Base-by-base conservation (phyloP, 2,329 filamentous ascomycete species). In the Aspergillus brasiliensis region DNA sequence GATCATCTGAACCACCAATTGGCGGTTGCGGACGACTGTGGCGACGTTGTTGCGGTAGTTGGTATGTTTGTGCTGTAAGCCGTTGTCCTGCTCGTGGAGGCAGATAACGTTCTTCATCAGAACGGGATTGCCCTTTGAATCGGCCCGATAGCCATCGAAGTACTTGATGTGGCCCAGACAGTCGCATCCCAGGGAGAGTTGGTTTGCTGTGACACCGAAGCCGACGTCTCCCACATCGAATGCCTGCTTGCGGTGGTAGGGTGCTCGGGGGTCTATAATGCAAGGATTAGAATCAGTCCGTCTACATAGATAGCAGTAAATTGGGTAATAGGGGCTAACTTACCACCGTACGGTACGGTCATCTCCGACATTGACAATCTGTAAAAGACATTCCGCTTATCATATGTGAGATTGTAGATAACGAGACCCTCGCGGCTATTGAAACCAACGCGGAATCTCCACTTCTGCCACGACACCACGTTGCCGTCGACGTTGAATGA, bases 111-210 rank as follows among this genome's bases (percentile, higher is more conserved):
- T 90, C 7, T 87, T 81, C 74, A 89, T 85, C 1, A 80, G 76
- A 2, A 85, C 69, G 0, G 84, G 81, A 5, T 81, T 78, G 27
- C 88, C 88, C 58, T 86, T 84, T 65, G 84, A 81, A 62, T 88
- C 83, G 5, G 81, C 81, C 1, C 88, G 76, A 21, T 85, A 81
- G 1, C 82, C 83, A 51, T 82, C 83, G 34, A 91, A 81, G 67
- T 91, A 91, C 69, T 89, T 85, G 68, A 91, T 91, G 10, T 86
- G 85, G 1, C 88, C 88, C 0, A 91, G 80, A 68, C 88, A 91
- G 71, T 91, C 88, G 67, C 88, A 91, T 42, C 88, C 88, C 0
- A 91, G 80, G 62, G 88, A 84, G 2, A 91, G 80, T 67, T 90
- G 86, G 73, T 91, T 90, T 51, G 87, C 86, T 75, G 86, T 88